Conservation (phyloP, 2,329 filamentous ascomycete species). For the Aspergillus jensenii region DNA sequence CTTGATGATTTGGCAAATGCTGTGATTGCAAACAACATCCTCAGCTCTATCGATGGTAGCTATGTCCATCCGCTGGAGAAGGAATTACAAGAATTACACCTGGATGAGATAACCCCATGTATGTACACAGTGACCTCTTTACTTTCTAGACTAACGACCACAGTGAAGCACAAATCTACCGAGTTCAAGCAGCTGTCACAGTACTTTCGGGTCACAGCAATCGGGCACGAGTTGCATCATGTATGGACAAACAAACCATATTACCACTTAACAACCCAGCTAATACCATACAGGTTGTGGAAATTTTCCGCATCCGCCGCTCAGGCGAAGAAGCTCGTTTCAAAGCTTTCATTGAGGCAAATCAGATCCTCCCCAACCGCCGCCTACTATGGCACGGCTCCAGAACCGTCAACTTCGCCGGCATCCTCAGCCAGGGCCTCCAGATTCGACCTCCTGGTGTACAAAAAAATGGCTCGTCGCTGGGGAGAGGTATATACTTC, state of each 20-base stretch:
- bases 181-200: not conserved
- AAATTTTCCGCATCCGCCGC: slow-evolving; percentile 3
- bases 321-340: not conserved
- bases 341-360: not conserved
- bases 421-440: not conserved
- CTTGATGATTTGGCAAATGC: not conserved
- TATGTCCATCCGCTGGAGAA: not conserved
- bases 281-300: not conserved
- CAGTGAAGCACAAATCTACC: not conserved
- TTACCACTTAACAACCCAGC: no score
- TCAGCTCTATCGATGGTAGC: not conserved
- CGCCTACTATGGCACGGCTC: not conserved
- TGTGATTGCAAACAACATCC: not conserved
- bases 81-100: not conserved
- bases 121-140: not conserved
- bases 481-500: not conserved
- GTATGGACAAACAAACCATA: no score
- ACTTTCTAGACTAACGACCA: no score
- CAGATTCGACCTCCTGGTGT: not conserved
- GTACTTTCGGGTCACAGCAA: no score
- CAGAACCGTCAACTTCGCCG: not conserved
- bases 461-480: not conserved
- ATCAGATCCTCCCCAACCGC: not conserved
- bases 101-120: not conserved
- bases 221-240: no score